Base-by-base conservation (phyloP, 306 rosid species). In the Delonix regia region DNA sequence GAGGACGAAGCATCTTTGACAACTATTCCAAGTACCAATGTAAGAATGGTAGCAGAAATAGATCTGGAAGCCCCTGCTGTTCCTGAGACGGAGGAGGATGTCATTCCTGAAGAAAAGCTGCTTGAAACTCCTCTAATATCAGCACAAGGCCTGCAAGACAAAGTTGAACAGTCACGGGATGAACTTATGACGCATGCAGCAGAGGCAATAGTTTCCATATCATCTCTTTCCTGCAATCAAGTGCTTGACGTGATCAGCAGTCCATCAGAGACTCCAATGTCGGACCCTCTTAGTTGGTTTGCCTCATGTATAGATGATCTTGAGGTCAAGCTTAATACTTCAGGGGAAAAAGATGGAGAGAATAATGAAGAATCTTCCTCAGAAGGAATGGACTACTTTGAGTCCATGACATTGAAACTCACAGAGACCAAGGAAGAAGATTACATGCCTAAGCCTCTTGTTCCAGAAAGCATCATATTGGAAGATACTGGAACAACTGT, bases 361-460 rank as follows among this genome's bases (percentile, higher is more conserved):
- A 75, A 63, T 47, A 78, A 79, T 4, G 88, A 78, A 56, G 88
- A 82, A 15, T 81, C 71, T 55, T 80, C 84, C 60, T 75, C 81
- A 7, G 92, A 89, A 71, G 85, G 47, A 74, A 56, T 79, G 69
- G 99, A 95, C 76, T 86, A 78, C 88, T 95, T 95, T 24, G 99
- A 95, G 79, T 65, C 78, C 63, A 89, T 93, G 98, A 92, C 97
- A 70, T 86, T 92, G 88, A 83, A 85, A 63, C 79, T 87, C 69
- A 57, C 41, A 5, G 94, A 91, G 74, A 90, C 85, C 38, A 89
- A 79, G 80, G 96, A 92, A 83, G 98, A 92, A 78, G 97, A 95
- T 75, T 92, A 95, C 90, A 93, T 93, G 97, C 99, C 99, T 0
- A 76, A 86, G 77, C 98, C 98, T 79, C 79, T 93, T 82, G 90